Evolutionary conservation across 768 basidiomycete genomes (phyloP).

Genomic region (Pleurotus sapidus): DNA sequence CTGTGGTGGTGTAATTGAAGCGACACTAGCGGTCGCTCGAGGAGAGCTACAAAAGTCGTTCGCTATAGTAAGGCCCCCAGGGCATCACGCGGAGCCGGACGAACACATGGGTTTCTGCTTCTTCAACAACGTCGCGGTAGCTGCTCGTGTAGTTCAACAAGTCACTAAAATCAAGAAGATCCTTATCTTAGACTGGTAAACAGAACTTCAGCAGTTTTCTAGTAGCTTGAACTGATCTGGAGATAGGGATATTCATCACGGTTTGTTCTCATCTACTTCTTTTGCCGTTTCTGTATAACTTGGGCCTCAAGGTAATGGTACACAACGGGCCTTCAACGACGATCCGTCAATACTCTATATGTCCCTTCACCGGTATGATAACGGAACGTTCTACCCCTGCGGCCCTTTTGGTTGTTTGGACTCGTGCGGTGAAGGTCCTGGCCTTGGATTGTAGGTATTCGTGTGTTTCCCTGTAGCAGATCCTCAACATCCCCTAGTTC

Average conservation of each 20-base stretch:
- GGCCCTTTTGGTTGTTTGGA: conserved; percentile 87
- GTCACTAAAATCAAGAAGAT: conserved; percentile 71
- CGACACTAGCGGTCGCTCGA: conserved; percentile 80
- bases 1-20: conserved; percentile 94
- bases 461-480: conserved; percentile 3
- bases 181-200: conserved; percentile 93
- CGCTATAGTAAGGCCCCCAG: conserved; percentile 95
- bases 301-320: conserved; percentile 78
- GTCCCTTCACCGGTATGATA: conserved; percentile 93
- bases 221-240: conserved; percentile 7
- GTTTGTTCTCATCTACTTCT: conserved; percentile 29
- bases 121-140: conserved; percentile 97
- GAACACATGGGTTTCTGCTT: conserved; percentile 99
- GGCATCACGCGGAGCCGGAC: conserved; percentile 97
- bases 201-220: conserved; percentile 9
- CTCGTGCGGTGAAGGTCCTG: conserved; percentile 81
- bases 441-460: conserved; percentile 76
- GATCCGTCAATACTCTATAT: conserved; percentile 91
- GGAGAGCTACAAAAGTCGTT: conserved; percentile 80
- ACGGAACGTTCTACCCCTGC: conserved; percentile 89
- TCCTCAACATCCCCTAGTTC: conserved; percentile 48
- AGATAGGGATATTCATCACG: conserved; percentile 94
- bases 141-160: conserved; percentile 77
- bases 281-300: background rate
- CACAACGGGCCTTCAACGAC: conserved; percentile 93